Evolutionary conservation across 2,329 filamentous ascomycete genomes (phyloP).

Genomic region (Diplodia corticola): DNA sequence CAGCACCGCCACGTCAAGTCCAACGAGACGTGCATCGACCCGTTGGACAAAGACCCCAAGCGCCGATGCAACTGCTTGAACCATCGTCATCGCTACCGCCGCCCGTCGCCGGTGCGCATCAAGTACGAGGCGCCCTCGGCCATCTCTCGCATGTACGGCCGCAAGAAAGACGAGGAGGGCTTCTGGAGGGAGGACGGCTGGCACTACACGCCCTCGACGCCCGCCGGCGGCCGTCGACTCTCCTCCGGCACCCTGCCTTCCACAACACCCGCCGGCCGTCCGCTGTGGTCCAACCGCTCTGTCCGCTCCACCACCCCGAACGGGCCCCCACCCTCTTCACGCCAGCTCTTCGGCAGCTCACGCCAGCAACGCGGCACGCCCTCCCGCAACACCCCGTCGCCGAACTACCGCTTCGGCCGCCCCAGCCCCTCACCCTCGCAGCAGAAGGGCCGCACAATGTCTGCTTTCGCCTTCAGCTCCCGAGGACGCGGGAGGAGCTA

Average conservation of each 20-base stretch:
- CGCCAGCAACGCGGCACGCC: conserved; percentile 39
- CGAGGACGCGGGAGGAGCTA: conserved; percentile 18
- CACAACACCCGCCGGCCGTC: conserved; percentile 59
- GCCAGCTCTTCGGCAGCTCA: conserved; percentile 53
- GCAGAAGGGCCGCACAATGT: conserved; percentile 18
- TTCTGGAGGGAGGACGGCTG: conserved; percentile 5
- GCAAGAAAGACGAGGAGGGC: not conserved
- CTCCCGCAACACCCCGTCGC: conserved; percentile 24
- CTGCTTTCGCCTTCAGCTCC: conserved; percentile 3
- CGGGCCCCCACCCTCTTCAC: conserved; percentile 51
- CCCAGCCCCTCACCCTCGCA: conserved; percentile 21
- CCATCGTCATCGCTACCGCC: conserved; percentile 19
- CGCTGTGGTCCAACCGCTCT: conserved; percentile 48
- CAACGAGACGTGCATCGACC: conserved; percentile 16
- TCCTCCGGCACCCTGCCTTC: conserved; percentile 46
- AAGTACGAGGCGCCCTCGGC: conserved; percentile 10
- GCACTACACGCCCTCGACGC: conserved; percentile 36
- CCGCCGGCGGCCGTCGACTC: conserved; percentile 29
- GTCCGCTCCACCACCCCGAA: conserved; percentile 57
- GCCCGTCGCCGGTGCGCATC: conserved; percentile 3
- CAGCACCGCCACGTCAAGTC: conserved; percentile 10
- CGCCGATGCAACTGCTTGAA: conserved; percentile 23
- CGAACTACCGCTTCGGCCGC: conserved; percentile 16
- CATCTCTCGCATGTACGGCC: conserved; percentile 20
- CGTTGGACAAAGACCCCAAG: conserved; percentile 21